phyloP scores from a whole-genome alignment of 208 protist species.

The Dictyostelium gargantuum region DNA sequence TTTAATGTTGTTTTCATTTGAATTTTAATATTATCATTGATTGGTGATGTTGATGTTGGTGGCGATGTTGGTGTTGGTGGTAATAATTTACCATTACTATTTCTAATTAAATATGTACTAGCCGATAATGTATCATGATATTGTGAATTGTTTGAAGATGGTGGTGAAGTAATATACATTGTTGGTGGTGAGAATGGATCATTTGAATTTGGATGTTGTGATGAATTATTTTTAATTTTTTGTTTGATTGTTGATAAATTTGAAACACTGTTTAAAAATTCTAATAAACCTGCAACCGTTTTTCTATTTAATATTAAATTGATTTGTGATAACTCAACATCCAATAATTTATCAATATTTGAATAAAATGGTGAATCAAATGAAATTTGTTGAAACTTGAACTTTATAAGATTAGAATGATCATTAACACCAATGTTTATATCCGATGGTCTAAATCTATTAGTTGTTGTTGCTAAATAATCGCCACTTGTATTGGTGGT shows the following conservation, averaged over 20 bases:
- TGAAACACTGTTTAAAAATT: conserved; percentile 35
- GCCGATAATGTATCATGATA: background rate
- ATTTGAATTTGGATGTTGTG: background rate
- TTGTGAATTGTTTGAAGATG: background rate
- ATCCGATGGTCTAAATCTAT: background rate
- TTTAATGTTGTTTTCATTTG: background rate
- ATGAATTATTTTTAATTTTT: background rate
- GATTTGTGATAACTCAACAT: conserved; percentile 29
- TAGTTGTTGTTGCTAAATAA: conserved; percentile 6
- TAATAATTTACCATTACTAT: background rate
- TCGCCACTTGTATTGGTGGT: background rate
- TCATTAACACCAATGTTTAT: background rate
- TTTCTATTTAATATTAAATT: conserved; percentile 59
- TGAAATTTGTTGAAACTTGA: background rate
- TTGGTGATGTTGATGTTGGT: background rate
- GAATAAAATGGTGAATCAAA: background rate
- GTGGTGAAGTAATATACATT: background rate
- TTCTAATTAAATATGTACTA: background rate
- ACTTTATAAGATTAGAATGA: background rate
- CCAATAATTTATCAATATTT: background rate
- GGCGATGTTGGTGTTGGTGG: background rate
- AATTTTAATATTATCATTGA: background rate
- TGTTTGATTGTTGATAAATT: background rate
- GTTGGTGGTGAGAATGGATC: background rate
- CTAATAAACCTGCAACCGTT: conserved; percentile 42